phyloP scores from a whole-genome alignment of 495 filamentous ascomycete species.

The Annulohypoxylon moriforme region DNA sequence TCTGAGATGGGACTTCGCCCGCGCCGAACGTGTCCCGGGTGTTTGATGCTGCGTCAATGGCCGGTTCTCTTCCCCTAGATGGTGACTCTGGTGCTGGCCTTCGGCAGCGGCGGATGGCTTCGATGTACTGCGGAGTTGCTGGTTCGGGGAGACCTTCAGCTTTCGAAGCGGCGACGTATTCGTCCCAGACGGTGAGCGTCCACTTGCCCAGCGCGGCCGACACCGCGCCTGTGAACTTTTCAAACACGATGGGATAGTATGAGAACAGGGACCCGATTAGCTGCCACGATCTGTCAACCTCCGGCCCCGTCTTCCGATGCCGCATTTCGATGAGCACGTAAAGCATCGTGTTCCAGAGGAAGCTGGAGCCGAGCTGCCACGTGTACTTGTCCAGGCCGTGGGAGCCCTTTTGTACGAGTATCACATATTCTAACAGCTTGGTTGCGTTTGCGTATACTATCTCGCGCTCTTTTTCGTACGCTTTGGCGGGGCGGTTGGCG shows the following conservation, averaged over 20 bases:
- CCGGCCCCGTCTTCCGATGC: slow-evolving; percentile 47
- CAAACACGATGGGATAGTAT: slow-evolving; percentile 41
- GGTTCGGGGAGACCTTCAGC: slow-evolving; percentile 28
- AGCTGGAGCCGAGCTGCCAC: slow-evolving; percentile 52
- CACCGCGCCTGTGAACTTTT: slow-evolving; percentile 40
- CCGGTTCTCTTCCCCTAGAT: not conserved
- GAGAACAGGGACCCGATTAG: slow-evolving; percentile 42
- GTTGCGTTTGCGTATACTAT: slow-evolving; percentile 42
- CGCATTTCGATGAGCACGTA: slow-evolving; percentile 54
- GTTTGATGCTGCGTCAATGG: not conserved
- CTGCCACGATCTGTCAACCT: slow-evolving; percentile 47
- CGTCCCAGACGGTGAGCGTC: slow-evolving; percentile 46
- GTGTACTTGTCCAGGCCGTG: slow-evolving; percentile 40
- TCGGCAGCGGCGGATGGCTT: slow-evolving; percentile 24
- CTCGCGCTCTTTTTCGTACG: slow-evolving; percentile 43
- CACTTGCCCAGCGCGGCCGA: slow-evolving; percentile 49
- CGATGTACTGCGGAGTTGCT: slow-evolving; percentile 27
- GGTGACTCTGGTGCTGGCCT: not conserved
- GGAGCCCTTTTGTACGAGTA: slow-evolving; percentile 35
- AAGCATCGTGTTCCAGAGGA: slow-evolving; percentile 54
- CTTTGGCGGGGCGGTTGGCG: slow-evolving; percentile 26
- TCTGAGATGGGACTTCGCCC: not conserved
- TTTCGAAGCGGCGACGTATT: slow-evolving; percentile 37
- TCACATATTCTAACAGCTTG: slow-evolving; percentile 47
- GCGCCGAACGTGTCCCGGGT: not conserved